Evolutionary conservation across 192 early-diverging fungal genomes (phyloP).

Genomic region (Coemansia guatemalensis): DNA sequence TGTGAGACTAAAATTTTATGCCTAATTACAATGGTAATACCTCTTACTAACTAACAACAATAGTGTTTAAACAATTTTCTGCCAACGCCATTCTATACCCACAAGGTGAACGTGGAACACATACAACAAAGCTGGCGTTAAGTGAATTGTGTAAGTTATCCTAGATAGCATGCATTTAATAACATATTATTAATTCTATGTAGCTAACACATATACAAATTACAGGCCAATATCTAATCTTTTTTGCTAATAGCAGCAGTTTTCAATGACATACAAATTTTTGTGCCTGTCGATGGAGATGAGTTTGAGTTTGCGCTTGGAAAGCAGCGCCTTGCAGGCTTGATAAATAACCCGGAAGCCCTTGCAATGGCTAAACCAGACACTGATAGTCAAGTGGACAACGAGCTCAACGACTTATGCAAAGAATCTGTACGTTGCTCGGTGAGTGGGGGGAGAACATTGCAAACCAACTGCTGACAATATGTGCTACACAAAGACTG

Average conservation of each 20-base stretch:
- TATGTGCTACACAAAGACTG: background rate
- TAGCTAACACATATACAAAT: background rate
- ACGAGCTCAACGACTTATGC: background rate
- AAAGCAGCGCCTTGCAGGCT: background rate
- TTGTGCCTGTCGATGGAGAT: slow-evolving; percentile 2
- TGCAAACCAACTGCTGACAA: background rate
- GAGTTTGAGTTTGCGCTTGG: slow-evolving; percentile 12
- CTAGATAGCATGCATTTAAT: background rate
- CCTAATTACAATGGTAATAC: background rate
- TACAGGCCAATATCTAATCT: background rate
- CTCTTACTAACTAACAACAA: background rate
- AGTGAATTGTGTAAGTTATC: slow-evolving; percentile 15
- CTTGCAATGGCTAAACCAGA: background rate
- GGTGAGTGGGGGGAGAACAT: background rate
- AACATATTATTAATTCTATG: background rate
- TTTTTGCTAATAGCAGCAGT: slow-evolving; percentile 1
- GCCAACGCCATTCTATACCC: slow-evolving; percentile 20
- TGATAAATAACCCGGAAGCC: too few species aligned
- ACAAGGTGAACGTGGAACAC: background rate
- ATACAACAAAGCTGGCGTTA: slow-evolving; percentile 12
- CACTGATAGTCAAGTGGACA: background rate
- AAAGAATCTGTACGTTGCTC: slow-evolving; percentile 6
- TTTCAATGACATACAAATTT: background rate
- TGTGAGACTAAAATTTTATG: background rate
- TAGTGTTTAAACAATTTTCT: slow-evolving; percentile 27